Base-by-base conservation (phyloP, 345 rosid species). In the Citrus maxima region DNA sequence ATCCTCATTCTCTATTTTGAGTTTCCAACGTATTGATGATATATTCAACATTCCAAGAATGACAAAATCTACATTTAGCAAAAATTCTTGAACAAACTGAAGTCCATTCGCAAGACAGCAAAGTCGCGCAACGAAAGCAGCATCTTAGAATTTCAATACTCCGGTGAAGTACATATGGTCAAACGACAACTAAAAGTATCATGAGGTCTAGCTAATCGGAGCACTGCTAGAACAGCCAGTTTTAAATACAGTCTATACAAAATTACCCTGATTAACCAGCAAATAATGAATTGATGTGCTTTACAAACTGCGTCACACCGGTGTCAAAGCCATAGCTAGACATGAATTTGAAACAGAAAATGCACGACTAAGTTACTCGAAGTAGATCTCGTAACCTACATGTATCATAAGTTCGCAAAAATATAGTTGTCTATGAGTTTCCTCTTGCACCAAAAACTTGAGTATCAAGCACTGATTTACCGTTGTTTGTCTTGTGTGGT, bases 401-500 rank as follows among this genome's bases (percentile, higher is more conserved):
- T 21, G 56, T 79, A 51, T 7, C 76, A 18, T 59, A 28, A 42
- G 71, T 19, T 76, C 40, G 28, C 64, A 66, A 42, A 77, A 74
- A 59, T 25, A 71, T 35, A 67, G 30, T 30, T 32, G 62, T 51
- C 21, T 24, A 74, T 49, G 27, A 21, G 27, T 73, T 56, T 67
- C 68, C 59, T 42, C 34, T 14, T 35, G 37, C 27, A 18, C 10
- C 25, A 59, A 66, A 30, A 61, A 37, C 24, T 67, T 62, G 79
- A 19, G 27, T 55, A 70, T 37, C 65, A 81, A 76, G 82, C 58
- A 40, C 51, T 56, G 38, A 66, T 68, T 85, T 82, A 87, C 67
- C 78, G 78, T 69, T 84, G 81, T 66, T 93, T 88, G 80, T 77
- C 83, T 55, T 6, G 51, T 84, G 67, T 80, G 22, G 70, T 74